These are phyloP conservation scores for Castanea sativa DNA, from an alignment of 306 rosid genomes.

Conservation along the genomic window DNA sequence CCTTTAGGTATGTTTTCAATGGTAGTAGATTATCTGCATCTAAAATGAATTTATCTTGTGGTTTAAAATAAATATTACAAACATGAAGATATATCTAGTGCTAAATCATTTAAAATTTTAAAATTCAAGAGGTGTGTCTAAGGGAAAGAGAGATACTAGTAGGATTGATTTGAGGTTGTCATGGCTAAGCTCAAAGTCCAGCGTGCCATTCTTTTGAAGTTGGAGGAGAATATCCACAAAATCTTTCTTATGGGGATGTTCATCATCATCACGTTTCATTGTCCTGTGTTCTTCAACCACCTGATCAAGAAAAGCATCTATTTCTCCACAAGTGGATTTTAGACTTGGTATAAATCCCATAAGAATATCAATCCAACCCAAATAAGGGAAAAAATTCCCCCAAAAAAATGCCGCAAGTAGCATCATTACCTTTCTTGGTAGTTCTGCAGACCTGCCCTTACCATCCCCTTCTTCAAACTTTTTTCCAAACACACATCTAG, in stretches of 20 bases:
- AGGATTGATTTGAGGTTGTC: constrained; percentile 23
- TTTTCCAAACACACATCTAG: constrained; percentile 4
- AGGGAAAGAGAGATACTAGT: neutral
- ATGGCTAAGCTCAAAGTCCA: neutral
- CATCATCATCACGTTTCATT: neutral
- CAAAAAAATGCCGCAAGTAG: neutral
- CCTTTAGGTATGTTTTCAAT: neutral
- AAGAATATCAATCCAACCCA: constrained; percentile 30
- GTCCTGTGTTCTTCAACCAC: constrained; percentile 30
- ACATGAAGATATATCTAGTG: too few relatives aligned
- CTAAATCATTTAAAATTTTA: too few relatives aligned
- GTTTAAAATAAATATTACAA: too few relatives aligned
- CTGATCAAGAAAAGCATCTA: constrained; percentile 14
- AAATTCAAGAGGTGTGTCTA: neutral
- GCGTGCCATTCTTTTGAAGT: constrained; percentile 1
- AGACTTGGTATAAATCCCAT: constrained; percentile 9
- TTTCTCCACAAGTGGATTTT: neutral
- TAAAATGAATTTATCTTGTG: too few relatives aligned
- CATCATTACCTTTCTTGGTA: neutral
- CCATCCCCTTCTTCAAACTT: constrained; percentile 8
- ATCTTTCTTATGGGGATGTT: neutral
- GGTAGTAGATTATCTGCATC: too few relatives aligned
- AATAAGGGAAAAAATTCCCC: constrained; percentile 8
- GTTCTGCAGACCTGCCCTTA: neutral
- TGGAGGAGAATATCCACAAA: constrained; percentile 27